phyloP scores from a whole-genome alignment of 441 rosid genomes.

The Geranium incanum region DNA sequence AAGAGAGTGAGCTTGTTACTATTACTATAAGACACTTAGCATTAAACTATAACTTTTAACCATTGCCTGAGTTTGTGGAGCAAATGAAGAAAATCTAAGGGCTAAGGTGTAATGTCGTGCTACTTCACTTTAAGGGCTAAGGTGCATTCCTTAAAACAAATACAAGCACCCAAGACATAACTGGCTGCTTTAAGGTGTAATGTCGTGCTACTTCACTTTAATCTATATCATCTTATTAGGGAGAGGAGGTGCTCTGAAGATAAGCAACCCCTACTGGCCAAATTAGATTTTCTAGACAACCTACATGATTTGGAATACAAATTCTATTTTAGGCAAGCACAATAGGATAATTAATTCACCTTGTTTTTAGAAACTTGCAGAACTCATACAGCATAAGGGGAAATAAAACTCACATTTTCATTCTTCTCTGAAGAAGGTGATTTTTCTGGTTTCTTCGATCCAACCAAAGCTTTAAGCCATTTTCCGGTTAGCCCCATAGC shows the following conservation, averaged over 20 bases:
- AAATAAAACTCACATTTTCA: constrained; percentile 45
- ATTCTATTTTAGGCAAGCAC: neutral
- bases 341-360: neutral
- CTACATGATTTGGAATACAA: neutral
- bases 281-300: neutral
- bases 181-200: neutral
- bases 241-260: neutral
- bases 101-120: neutral
- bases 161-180: neutral
- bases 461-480: constrained; percentile 90
- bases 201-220: neutral
- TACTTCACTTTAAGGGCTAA: neutral
- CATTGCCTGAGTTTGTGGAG: neutral
- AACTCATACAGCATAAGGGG: neutral
- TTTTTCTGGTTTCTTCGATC: constrained; percentile 70
- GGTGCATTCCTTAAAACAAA: neutral
- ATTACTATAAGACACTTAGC: neutral
- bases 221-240: neutral
- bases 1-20: constrained; percentile 14
- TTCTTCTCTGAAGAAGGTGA: constrained; percentile 51
- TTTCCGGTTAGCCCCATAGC: constrained; percentile 88
- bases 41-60: constrained; percentile 1
- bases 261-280: neutral
- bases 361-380: neutral
- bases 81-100: neutral